These are phyloP conservation scores for Pythium scleroteichum DNA, from an alignment of 352 stramenopile species.

Conservation along the genomic window DNA sequence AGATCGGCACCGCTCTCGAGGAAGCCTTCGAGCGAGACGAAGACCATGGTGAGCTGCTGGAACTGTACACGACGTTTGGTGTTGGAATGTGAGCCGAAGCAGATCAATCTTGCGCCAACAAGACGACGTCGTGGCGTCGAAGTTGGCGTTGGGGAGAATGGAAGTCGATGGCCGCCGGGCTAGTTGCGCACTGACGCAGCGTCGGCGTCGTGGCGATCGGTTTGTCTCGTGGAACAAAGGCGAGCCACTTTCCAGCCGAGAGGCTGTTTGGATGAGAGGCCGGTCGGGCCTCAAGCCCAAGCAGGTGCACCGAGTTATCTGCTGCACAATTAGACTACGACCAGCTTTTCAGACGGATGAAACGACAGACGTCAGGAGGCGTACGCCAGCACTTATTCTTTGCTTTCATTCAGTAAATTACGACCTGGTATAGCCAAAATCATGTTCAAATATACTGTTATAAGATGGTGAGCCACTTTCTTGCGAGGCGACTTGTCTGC, in stretches of 20 bases:
- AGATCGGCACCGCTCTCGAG: conserved; percentile 39
- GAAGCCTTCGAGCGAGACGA: conserved; percentile 77
- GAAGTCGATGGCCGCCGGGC: background rate
- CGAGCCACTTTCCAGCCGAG: conserved; percentile 9
- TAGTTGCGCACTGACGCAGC: background rate
- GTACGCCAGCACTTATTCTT: too few species aligned
- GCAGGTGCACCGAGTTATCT: background rate
- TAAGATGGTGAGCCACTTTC: background rate
- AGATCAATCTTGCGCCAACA: too few species aligned
- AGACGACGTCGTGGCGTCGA: background rate
- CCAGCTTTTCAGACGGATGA: too few species aligned
- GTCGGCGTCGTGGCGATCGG: conserved; percentile 5
- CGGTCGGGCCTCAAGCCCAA: background rate
- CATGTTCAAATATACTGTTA: background rate
- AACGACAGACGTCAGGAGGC: too few species aligned
- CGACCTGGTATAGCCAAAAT: too few species aligned
- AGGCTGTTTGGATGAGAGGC: conserved; percentile 18
- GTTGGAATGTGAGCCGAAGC: conserved; percentile 6
- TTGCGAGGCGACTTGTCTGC: conserved; percentile 14
- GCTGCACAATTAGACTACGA: conserved; percentile 25
- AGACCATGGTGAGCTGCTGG: conserved; percentile 67
- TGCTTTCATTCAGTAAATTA: too few species aligned
- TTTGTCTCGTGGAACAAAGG: conserved; percentile 25
- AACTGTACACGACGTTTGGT: background rate
- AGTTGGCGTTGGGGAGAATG: background rate